phyloP scores from a whole-genome alignment of 2,329 filamentous ascomycete genomes.

The Cryphonectria japonica region DNA sequence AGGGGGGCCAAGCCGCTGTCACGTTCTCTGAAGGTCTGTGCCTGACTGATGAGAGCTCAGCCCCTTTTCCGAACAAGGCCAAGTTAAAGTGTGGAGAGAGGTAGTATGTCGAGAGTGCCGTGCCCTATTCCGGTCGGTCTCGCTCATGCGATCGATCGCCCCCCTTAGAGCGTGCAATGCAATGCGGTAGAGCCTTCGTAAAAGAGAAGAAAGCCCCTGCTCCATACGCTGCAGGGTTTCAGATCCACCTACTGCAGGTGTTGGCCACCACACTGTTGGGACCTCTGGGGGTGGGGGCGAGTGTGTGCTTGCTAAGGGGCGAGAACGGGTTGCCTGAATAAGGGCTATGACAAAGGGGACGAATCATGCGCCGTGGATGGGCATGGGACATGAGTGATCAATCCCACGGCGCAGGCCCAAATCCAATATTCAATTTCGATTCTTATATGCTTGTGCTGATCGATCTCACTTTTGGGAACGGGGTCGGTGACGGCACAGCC shows the following conservation, averaged over 20 bases:
- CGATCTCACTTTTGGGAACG: not conserved
- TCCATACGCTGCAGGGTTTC: conserved; percentile 1
- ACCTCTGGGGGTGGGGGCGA: not conserved
- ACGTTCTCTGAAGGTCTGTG: not conserved
- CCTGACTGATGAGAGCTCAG: not conserved
- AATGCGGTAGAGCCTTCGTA: conserved; percentile 8
- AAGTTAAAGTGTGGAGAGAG: conserved; percentile 1
- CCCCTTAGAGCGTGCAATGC: not conserved
- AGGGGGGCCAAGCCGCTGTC: not conserved
- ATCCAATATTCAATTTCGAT: conserved; percentile 1
- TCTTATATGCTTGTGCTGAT: conserved; percentile 12
- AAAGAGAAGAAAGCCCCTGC: not conserved
- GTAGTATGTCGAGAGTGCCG: not conserved
- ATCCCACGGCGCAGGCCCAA: not conserved
- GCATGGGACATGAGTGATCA: not conserved
- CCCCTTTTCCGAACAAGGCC: conserved; percentile 10
- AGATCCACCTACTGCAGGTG: conserved; percentile 8
- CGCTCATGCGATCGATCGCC: not conserved
- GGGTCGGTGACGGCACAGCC: conserved; percentile 1
- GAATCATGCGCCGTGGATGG: conserved; percentile 1
- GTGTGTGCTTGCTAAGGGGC: not conserved
- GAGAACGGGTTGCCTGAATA: not conserved
- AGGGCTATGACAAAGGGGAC: not conserved
- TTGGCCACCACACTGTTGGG: not conserved
- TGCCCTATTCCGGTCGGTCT: not conserved